These are phyloP conservation scores for Plasmopara muralis DNA, from an alignment of 352 stramenopile genomes.

Conservation along the genomic window DNA sequence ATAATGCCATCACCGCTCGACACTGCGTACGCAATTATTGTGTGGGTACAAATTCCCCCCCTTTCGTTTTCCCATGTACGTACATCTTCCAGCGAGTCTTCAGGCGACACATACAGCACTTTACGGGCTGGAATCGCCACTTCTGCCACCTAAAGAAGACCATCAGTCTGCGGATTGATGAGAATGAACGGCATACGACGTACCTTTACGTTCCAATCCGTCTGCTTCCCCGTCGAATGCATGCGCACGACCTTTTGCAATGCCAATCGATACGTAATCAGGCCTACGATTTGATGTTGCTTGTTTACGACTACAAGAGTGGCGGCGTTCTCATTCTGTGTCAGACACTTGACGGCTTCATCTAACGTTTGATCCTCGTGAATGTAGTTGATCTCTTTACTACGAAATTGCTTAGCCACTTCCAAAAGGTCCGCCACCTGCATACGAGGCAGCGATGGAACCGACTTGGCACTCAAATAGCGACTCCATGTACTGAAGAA, in stretches of 20 bases:
- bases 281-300: conserved; percentile 60
- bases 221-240: conserved; percentile 26
- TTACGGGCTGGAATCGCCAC: conserved; percentile 62
- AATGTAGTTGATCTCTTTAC: conserved; percentile 70
- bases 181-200: not conserved
- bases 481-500: not conserved
- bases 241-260: conserved; percentile 58
- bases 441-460: conserved; percentile 39
- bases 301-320: conserved; percentile 71
- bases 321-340: conserved; percentile 68
- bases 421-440: conserved; percentile 63
- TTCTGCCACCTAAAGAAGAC: conserved; percentile 36
- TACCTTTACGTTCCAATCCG: conserved; percentile 58
- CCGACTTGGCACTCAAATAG: conserved; percentile 17
- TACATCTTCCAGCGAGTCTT: conserved; percentile 71
- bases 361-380: conserved; percentile 50
- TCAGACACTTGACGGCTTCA: conserved; percentile 59
- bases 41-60: no score
- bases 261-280: conserved; percentile 72
- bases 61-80: conserved; percentile 2
- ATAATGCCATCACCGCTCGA: conserved; percentile 70
- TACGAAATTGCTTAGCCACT: conserved; percentile 64
- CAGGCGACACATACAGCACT: conserved; percentile 67
- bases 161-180: no score
- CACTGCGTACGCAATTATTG: conserved; percentile 29